Conservation (phyloP, 352 stramenopile species). For the Globisporangium cystogenes region DNA sequence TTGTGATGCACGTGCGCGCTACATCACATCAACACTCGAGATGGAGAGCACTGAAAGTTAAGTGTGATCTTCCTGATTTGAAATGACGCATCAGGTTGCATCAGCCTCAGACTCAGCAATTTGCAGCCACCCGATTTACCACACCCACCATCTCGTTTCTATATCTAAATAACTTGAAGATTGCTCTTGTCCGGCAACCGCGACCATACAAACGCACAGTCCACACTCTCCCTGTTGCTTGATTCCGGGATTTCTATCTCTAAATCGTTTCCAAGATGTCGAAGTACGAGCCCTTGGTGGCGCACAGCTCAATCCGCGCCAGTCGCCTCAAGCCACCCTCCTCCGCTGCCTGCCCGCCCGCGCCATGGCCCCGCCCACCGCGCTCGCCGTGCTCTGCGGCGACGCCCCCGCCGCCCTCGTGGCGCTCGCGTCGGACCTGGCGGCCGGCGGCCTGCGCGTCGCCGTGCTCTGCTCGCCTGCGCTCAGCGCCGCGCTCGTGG, state of each 20-base stretch:
- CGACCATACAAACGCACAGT: constrained; percentile 2
- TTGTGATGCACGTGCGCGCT: too few species aligned
- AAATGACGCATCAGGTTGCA: too few species aligned
- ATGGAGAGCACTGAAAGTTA: too few species aligned
- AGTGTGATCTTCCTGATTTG: too few species aligned
- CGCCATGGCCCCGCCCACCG: constrained; percentile 29
- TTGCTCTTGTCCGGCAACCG: constrained; percentile 4
- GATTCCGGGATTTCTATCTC: constrained; percentile 6
- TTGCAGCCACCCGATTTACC: constrained; percentile 12
- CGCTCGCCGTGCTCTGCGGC: constrained; percentile 69
- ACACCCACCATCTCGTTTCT: constrained; percentile 6
- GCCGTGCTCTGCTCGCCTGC: constrained; percentile 48
- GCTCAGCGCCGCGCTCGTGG: constrained; percentile 52
- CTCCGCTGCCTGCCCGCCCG: neutral
- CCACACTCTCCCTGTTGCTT: neutral
- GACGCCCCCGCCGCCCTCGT: constrained; percentile 39
- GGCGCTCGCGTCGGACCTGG: constrained; percentile 40
- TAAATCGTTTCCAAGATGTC: constrained; percentile 15
- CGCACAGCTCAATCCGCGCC: neutral
- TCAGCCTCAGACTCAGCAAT: too few species aligned
- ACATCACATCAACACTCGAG: too few species aligned
- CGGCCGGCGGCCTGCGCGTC: constrained; percentile 49
- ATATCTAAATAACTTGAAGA: constrained; percentile 10
- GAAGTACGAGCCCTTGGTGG: neutral
- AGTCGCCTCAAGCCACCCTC: neutral